Percentiles rank a stretch among this genome's conserved stretches.
These are phyloP conservation scores for Cyclotella cryptica DNA, from an alignment of 108 stramenopile genomes.

Conservation along the genomic window DNA sequence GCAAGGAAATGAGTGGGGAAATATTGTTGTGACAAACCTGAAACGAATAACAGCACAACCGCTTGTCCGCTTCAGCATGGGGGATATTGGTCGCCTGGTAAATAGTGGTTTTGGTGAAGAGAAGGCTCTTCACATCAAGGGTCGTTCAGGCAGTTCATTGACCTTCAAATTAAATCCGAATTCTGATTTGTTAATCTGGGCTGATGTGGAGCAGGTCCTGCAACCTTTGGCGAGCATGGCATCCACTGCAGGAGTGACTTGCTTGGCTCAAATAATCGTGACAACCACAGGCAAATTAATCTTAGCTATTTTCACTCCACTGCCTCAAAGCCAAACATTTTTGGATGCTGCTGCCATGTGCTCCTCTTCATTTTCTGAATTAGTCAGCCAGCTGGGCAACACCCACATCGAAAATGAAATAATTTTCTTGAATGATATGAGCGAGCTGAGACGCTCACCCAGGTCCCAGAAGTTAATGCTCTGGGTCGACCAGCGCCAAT, in stretches of 20 bases:
- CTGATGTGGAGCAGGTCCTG: background rate
- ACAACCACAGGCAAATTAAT: background rate
- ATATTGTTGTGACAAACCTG: constrained; percentile 1
- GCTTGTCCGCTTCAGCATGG: constrained; percentile 1
- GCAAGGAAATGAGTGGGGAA: background rate
- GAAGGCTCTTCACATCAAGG: background rate
- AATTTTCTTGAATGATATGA: background rate
- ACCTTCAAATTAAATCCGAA: background rate
- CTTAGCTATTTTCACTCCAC: constrained; percentile 2
- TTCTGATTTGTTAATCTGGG: background rate
- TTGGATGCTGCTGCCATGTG: background rate
- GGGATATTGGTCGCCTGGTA: background rate
- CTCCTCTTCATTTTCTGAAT: background rate
- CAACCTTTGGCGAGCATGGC: background rate
- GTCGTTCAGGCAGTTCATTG: constrained; percentile 1
- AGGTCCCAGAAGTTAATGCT: background rate
- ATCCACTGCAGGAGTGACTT: background rate
- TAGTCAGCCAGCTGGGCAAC: background rate
- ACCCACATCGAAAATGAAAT: background rate
- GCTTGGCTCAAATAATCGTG: background rate
- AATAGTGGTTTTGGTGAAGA: background rate
- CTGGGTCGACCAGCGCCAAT: background rate
- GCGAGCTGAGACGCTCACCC: background rate
- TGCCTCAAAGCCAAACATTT: background rate
- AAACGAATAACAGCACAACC: constrained; percentile 4